Base-by-base conservation (phyloP, 768 basidiomycete genomes). In the Galerina marginata region DNA sequence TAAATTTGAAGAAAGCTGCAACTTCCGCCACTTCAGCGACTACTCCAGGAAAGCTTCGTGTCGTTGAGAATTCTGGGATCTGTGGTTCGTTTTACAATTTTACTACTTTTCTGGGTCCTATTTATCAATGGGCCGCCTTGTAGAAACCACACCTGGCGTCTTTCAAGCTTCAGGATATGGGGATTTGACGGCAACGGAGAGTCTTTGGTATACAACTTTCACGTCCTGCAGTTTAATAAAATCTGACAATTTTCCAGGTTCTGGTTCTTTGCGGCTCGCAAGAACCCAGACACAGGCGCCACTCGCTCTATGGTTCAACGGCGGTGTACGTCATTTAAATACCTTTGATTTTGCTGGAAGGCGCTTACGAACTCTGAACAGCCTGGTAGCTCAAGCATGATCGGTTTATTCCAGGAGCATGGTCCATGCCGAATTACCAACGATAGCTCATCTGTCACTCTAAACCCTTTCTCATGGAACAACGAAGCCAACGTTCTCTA, bases 351-450 rank as follows among this genome's bases (percentile, higher is more conserved):
- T 40, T 14, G 11, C 36, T 20, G 11, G 42, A 42, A 39, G 25
- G 25, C 26, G 9, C 38, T 52, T 53, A 40, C 26, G 15, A 0
- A 42, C 5, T 39, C 9, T 23, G 42, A 23, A 15, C 60, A 83
- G 81, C 86, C 86, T 16, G 85, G 84, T 36, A 80, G 79, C 65
- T 83, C 83, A 3, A 82, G 82, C 42, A 83, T 83, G 75, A 75
- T 88, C 1, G 91, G 89, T 3, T 77, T 92, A 11, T 81, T 92
- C 61, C 89, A 90, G 81, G 91, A 91, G 71, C 75, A 81, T 65
- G 92, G 92, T 3, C 92, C 92, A 1, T 94, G 93, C 71, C 76
- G 83, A 20, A 84, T 87, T 57, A 82, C 75, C 16, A 85, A 84
- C 65, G 83, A 86, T 67, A 81, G 78, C 62, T 75, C 72, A 2